Conservation (phyloP, 768 basidiomycete genomes). For the Xanthoconium stramineum region DNA sequence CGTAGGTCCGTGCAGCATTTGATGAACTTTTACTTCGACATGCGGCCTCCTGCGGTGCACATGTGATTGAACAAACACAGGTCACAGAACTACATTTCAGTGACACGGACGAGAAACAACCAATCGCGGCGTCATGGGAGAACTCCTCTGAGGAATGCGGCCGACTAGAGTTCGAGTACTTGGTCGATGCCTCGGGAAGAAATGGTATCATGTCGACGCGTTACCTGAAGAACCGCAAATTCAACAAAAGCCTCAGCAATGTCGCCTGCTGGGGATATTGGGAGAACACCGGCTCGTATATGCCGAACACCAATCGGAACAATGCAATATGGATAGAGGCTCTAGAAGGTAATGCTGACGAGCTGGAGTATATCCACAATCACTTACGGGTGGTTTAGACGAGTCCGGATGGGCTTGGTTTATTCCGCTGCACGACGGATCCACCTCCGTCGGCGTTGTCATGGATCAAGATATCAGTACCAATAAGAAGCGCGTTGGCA, state of each 20-base stretch:
- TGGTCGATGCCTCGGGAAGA: not conserved
- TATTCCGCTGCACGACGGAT: not conserved
- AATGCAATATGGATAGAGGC: not conserved
- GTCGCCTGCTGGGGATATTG: not conserved
- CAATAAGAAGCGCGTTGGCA: not conserved
- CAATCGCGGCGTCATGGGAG: not conserved
- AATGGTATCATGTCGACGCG: not conserved
- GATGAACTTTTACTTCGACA: not conserved
- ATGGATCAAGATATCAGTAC: not conserved
- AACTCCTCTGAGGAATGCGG: not conserved
- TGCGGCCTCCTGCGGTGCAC: not conserved
- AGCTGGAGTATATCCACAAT: too few relatives aligned
- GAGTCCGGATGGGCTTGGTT: not conserved
- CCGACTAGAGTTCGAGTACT: not conserved
- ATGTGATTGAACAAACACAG: conserved; percentile 2
- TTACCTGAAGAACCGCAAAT: not conserved
- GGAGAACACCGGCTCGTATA: not conserved
- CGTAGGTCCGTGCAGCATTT: conserved; percentile 4
- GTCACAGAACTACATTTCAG: conserved; percentile 5
- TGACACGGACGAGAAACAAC: not conserved
- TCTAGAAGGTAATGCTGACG: not conserved
- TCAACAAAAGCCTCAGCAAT: not conserved
- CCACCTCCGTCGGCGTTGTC: not conserved
- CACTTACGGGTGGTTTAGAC: too few relatives aligned
- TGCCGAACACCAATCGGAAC: not conserved